These are phyloP conservation scores for Malus hybrid DNA, from an alignment of 331 rosid genomes.

Conservation along the genomic window DNA sequence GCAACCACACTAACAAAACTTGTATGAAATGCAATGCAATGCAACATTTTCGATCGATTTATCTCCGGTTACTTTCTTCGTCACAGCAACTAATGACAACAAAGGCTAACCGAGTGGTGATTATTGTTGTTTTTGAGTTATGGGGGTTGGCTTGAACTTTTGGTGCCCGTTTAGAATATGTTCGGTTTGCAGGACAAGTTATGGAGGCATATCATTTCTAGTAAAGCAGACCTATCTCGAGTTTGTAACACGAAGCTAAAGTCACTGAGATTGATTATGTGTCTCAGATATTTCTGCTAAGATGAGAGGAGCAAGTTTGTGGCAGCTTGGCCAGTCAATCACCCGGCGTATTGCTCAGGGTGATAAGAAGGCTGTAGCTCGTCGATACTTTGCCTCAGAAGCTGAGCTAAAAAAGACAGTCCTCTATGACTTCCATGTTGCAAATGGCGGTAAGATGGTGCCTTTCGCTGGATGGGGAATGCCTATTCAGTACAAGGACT, in stretches of 20 bases:
- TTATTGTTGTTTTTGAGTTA: neutral
- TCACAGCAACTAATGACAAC: neutral
- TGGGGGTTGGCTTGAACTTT: neutral
- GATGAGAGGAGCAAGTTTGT: constrained; percentile 72
- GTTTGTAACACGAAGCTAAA: neutral
- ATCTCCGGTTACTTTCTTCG: neutral
- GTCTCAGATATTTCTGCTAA: constrained; percentile 16
- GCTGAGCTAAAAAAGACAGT: constrained; percentile 86
- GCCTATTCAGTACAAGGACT: constrained; percentile 98
- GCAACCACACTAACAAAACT: neutral
- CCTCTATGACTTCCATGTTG: constrained; percentile 78
- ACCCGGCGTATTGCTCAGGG: constrained; percentile 75
- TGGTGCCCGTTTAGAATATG: neutral
- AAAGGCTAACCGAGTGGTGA: neutral
- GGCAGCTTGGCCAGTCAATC: constrained; percentile 91
- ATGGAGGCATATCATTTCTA: neutral
- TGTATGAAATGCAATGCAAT: neutral
- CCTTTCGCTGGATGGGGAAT: constrained; percentile 99
- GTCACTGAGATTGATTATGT: constrained; percentile 1
- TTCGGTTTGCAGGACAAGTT: neutral
- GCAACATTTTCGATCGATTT: neutral
- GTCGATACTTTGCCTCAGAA: constrained; percentile 58
- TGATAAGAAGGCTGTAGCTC: constrained; percentile 75
- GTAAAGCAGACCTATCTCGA: neutral
- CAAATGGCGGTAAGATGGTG: constrained; percentile 98